phyloP scores from a whole-genome alignment of 2,329 filamentous ascomycete genomes.

The Eutypa lata region DNA sequence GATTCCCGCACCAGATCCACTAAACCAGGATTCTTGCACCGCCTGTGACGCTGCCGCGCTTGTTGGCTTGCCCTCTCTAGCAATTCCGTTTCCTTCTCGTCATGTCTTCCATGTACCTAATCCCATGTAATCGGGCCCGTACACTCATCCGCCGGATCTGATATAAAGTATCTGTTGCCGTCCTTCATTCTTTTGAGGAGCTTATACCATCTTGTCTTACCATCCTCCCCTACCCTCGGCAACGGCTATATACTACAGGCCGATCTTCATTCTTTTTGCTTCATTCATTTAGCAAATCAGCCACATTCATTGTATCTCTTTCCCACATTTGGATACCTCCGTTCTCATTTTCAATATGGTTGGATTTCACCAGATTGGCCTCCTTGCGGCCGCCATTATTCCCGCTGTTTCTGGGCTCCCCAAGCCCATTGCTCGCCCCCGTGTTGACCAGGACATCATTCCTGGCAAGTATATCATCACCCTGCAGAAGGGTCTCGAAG shows the following conservation, averaged over 20 bases:
- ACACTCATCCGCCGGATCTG: neutral
- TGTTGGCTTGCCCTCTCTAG: neutral
- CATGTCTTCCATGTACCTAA: neutral
- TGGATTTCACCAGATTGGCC: constrained; percentile 1
- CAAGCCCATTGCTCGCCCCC: neutral
- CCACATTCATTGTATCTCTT: neutral
- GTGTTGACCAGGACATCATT: neutral
- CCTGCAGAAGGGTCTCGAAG: constrained; percentile 1
- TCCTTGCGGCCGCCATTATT: constrained; percentile 2
- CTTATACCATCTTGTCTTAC: neutral
- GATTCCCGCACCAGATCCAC: neutral
- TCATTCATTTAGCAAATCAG: neutral
- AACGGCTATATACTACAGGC: neutral
- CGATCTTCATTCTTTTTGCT: neutral
- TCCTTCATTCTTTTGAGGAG: neutral
- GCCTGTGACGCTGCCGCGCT: neutral
- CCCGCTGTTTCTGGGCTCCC: neutral
- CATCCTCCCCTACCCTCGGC: neutral
- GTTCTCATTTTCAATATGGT: constrained; percentile 1
- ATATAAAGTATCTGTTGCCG: neutral
- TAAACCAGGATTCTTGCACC: neutral
- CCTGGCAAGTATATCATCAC: constrained; percentile 7
- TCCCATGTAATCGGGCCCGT: neutral
- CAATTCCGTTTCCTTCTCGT: neutral
- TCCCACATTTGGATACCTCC: neutral